These are phyloP conservation scores for Cyclotella kingstonii DNA, from an alignment of 108 stramenopile genomes.

Conservation along the genomic window DNA sequence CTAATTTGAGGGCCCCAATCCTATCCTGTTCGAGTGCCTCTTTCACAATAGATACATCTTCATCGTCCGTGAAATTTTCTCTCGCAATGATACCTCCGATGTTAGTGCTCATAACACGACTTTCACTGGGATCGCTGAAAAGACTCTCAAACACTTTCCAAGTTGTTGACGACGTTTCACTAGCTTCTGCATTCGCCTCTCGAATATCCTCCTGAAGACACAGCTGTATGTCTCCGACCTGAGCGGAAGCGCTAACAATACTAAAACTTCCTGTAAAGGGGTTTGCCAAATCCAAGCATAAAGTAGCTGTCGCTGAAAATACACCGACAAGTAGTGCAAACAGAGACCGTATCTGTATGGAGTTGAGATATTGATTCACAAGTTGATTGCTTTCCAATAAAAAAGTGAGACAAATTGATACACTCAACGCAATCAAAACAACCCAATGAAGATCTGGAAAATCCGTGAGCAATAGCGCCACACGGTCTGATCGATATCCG, in stretches of 20 bases:
- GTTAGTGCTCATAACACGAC: background rate
- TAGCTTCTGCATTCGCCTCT: constrained; percentile 10
- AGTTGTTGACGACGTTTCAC: constrained; percentile 19
- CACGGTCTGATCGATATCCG: constrained; percentile 21
- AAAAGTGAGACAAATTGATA: constrained; percentile 24
- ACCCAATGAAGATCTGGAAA: constrained; percentile 42
- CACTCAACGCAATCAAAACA: constrained; percentile 9
- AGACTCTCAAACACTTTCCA: background rate
- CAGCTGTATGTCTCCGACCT: constrained; percentile 22
- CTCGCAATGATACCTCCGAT: too few species aligned
- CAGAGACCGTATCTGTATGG: constrained; percentile 24
- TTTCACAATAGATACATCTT: background rate
- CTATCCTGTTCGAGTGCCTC: background rate
- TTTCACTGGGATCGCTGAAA: background rate
- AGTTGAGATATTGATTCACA: constrained; percentile 30
- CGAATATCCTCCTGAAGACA: constrained; percentile 17
- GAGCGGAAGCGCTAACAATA: constrained; percentile 25
- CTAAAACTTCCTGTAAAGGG: constrained; percentile 33
- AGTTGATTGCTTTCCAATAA: constrained; percentile 33
- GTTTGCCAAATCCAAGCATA: constrained; percentile 32
- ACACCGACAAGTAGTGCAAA: constrained; percentile 37
- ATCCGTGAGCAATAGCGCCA: constrained; percentile 31
- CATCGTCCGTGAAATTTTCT: too few species aligned
- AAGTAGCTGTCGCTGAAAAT: constrained; percentile 23
- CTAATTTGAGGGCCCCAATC: background rate